phyloP scores from a whole-genome alignment of 129 eudicot species.

The Pulicaria dysenterica region DNA sequence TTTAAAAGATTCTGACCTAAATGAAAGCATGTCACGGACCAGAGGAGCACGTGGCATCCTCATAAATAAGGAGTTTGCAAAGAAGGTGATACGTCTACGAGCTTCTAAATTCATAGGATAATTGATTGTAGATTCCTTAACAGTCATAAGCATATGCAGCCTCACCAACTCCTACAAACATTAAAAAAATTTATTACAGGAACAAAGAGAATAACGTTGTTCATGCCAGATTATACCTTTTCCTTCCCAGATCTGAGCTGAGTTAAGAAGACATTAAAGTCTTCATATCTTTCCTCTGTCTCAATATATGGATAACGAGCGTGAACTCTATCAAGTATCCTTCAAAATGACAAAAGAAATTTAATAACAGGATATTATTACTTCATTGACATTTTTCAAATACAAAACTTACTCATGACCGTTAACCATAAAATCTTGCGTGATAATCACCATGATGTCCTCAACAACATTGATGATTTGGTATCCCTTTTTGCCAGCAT shows the following conservation, averaged over 20 bases:
- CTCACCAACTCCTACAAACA: constrained; percentile 67
- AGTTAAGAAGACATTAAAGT: constrained; percentile 50
- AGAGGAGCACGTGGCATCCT: constrained; percentile 90
- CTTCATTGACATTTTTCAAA: neutral
- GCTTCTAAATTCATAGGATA: constrained; percentile 96
- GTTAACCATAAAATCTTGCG: constrained; percentile 78
- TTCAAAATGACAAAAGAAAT: constrained; percentile 15
- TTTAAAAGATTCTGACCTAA: constrained; percentile 57
- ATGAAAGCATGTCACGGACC: constrained; percentile 98
- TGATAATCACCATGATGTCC: constrained; percentile 93
- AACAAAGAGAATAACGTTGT: neutral
- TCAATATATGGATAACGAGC: constrained; percentile 40
- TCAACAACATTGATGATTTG: constrained; percentile 85
- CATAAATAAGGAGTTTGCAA: constrained; percentile 95
- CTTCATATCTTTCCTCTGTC: constrained; percentile 77
- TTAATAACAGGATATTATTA: constrained; percentile 10
- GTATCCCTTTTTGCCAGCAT: constrained; percentile 53
- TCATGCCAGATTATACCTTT: constrained; percentile 58
- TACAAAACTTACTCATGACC: constrained; percentile 75
- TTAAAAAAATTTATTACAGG: neutral
- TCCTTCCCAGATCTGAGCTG: constrained; percentile 76
- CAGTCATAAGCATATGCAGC: constrained; percentile 85
- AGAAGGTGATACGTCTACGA: constrained; percentile 95
- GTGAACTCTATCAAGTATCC: constrained; percentile 63
- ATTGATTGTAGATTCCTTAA: constrained; percentile 92